Conservation (phyloP, 2,329 filamentous ascomycete genomes). For the Ceratocystis cubensis region DNA sequence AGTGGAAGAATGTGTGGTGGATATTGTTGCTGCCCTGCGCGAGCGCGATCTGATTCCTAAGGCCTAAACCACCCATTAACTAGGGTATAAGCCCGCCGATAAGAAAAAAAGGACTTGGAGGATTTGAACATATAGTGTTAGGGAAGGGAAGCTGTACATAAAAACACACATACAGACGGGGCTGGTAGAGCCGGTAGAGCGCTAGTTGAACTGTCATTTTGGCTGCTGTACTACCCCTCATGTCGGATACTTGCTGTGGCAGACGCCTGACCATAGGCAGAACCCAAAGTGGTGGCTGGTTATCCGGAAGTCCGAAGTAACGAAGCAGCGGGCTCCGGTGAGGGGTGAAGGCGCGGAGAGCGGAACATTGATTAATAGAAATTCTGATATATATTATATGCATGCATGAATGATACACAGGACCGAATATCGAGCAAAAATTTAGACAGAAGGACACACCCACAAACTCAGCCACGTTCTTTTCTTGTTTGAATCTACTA, state of each 20-base stretch:
- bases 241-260: not conserved
- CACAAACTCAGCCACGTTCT: not conserved
- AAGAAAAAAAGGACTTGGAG: not conserved
- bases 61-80: not conserved
- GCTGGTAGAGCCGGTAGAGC: not conserved
- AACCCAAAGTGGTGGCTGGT: slow-evolving; percentile 1
- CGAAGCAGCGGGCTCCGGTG: not conserved
- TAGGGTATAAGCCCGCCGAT: too few species aligned
- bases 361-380: not conserved
- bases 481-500: too few species aligned
- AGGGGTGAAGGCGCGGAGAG: not conserved
- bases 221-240: not conserved
- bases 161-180: not conserved
- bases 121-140: not conserved
- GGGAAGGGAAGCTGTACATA: not conserved
- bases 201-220: not conserved
- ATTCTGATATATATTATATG: not conserved
- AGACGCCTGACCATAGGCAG: not conserved
- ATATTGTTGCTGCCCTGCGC: slow-evolving; percentile 71
- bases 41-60: slow-evolving; percentile 40
- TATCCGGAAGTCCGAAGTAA: slow-evolving; percentile 17
- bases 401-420: not conserved
- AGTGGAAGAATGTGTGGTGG: slow-evolving; percentile 76
- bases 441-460: not conserved
- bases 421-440: not conserved